Evolutionary conservation across 2,329 filamentous ascomycete genomes (phyloP).

Genomic region (Periconia digitata): DNA sequence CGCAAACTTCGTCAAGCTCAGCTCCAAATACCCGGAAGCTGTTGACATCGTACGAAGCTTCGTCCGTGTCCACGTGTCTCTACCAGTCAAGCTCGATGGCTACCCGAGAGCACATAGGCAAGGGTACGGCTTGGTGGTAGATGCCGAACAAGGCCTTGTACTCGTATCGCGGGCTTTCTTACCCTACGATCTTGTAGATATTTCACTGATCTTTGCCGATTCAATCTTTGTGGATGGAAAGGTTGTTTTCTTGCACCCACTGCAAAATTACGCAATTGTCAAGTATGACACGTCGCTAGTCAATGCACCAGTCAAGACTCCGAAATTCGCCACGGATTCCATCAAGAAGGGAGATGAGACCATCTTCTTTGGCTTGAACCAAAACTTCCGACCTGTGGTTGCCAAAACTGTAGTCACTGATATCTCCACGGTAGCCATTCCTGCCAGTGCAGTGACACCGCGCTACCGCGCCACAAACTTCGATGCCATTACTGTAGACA

Average conservation of each 20-base stretch:
- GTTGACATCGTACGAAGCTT: conserved; percentile 93
- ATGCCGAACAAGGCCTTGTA: conserved; percentile 93
- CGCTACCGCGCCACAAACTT: conserved; percentile 94
- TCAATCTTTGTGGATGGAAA: conserved; percentile 93
- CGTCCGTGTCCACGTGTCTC: conserved; percentile 86
- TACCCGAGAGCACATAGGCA: conserved; percentile 93
- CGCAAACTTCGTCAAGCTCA: conserved; percentile 89
- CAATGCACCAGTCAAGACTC: conserved; percentile 89
- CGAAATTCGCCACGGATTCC: conserved; percentile 75
- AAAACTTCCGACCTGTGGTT: conserved; percentile 90
- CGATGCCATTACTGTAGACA: conserved; percentile 96
- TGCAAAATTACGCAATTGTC: conserved; percentile 95
- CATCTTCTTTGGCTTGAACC: conserved; percentile 97
- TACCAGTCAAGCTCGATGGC: conserved; percentile 97
- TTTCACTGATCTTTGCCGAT: conserved; percentile 93
- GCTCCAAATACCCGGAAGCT: conserved; percentile 84
- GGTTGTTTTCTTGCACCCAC: conserved; percentile 90
- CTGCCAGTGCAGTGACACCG: conserved; percentile 86
- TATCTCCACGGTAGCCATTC: conserved; percentile 95
- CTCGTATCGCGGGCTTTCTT: conserved; percentile 92
- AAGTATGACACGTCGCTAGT: conserved; percentile 93
- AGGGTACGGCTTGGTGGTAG: conserved; percentile 95
- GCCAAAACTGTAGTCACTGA: conserved; percentile 94
- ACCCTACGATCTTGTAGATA: conserved; percentile 95
- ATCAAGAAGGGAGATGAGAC: conserved; percentile 93